Base-by-base conservation (phyloP, 2,329 filamentous ascomycete genomes). In the Alternaria gaisen region DNA sequence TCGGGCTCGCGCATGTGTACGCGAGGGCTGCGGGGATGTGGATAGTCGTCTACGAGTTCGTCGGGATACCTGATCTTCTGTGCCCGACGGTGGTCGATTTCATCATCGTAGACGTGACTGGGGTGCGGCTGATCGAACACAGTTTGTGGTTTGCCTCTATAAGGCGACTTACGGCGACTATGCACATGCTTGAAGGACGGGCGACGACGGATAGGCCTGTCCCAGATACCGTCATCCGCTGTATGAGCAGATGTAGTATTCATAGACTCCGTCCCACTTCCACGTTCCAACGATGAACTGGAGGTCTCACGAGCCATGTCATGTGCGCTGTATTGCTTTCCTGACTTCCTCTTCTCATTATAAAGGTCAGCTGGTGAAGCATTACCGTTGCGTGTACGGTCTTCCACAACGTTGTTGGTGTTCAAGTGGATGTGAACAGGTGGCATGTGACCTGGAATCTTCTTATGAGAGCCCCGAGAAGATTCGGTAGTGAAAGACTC, bases 341-440 rank as follows among this genome's bases (percentile, higher is more conserved):
- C 61, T 10, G 53, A 3, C 47, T 60, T 67, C 7, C 40, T 53
- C 51, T 63, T 56, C 22, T 64, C 56, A 3, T 61, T 65, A 2
- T 59, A 55, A n/a, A 48, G 47, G 12, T 55, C 53, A n/a, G 52
- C 34, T 18, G 67, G 65, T 2, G 67, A 60, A 14, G 56, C n/a
- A 12, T 50, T 55, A 14, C 51, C 59, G n/a, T 59, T 64, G 11
- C 61, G 56, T 26, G 65, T 64, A 2, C 65, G 61, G 4, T 64
- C 63, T 12, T 66, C 61, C n/a, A 61, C 38, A 6, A 48, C 28
- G 5, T 53, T 59, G 32, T 54, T 61, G 22, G 59, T 58, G 22
- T 61, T 68, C 56, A 72, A 58, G 24, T 65, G 65, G 32, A 72
- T 68, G 24, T 72, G 67, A 38, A 74, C 67, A 34, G 69, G 60